Base-by-base conservation (phyloP, 139 green algal species). In the Haematococcus lacustris region DNA sequence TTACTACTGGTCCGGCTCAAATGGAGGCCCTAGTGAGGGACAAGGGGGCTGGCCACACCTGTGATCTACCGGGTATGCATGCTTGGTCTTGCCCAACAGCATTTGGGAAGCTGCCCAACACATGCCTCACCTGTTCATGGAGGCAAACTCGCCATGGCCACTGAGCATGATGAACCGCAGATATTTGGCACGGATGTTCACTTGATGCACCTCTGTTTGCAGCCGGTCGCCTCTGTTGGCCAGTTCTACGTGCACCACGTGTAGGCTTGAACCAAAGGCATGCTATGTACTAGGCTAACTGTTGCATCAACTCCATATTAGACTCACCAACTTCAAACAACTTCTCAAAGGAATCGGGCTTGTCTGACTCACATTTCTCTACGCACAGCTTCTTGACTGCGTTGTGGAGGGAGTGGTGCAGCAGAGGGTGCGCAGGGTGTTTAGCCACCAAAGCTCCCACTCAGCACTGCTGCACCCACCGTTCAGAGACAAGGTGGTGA, bases 161-260 rank as follows among this genome's bases (percentile, higher is more conserved):
- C 61, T 71, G 26, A 72, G 51, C 3, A 86, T 51, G 34, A 63
- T 79, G 62, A 86, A 83, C 28, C 75, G 77, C 3, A 86, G 62
- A 69, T 76, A 82, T 47, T 78, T 79, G 1, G 81, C 81, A 25
- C 70, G 43, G 38, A 81, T 80, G 69, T 75, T 76, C 37, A 86
- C 81, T 67, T 86, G 71, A 51, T 86, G 77, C 40, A 79, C 66
- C 66, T 86, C 76, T 28, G 68, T 79, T 40, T 86, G 81, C 34
- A 81, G 60, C 6, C 68, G 71, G 57, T 79, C 73, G 5, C 73
- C 73, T 0, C 73, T 64, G 70, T 79, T 76, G 26, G 70, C 64
- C 2, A 81, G 75, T 63, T 85, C 79, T 85, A 71, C 33, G 35
- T 25, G 7, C n/a, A n/a, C n/a, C n/a, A n/a, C n/a, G n/a, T n/a